Conservation (phyloP, 768 basidiomycete species). For the Russula olivacea region DNA sequence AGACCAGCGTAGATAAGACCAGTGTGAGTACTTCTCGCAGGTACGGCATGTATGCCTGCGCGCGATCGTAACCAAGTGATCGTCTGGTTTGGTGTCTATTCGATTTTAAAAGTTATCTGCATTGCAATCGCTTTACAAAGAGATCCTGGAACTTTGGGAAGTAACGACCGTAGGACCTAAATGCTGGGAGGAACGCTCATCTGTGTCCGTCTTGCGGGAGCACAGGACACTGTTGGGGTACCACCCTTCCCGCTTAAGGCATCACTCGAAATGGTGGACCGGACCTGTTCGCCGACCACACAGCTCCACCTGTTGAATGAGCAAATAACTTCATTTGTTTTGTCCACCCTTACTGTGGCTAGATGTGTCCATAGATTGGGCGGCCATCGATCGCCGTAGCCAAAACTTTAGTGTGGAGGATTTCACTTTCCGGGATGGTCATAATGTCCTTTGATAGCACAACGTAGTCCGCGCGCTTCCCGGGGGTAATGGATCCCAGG, state of each 20-base stretch:
- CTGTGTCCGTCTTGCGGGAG: background rate
- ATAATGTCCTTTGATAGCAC: conserved; percentile 81
- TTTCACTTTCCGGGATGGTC: conserved; percentile 48
- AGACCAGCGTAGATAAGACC: background rate
- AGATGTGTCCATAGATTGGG: conserved; percentile 41
- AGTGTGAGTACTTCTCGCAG: background rate
- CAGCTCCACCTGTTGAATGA: background rate
- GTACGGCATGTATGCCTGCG: background rate
- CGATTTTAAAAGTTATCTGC: conserved; percentile 6
- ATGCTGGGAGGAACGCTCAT: background rate
- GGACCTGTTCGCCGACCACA: conserved; percentile 11
- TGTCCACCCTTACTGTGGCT: conserved; percentile 10
- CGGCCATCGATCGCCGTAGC: conserved; percentile 77
- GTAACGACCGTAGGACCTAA: background rate
- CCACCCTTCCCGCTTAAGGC: background rate
- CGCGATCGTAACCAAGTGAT: background rate
- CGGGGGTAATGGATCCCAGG: conserved; percentile 70
- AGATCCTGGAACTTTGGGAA: background rate
- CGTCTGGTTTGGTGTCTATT: background rate
- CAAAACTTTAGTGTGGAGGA: conserved; percentile 62
- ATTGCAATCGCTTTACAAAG: conserved; percentile 1
- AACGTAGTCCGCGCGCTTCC: conserved; percentile 84
- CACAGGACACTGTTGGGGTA: background rate
- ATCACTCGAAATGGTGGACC: conserved; percentile 4
- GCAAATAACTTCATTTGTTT: conserved; percentile 6